Evolutionary conservation across 1,284 basidiomycete species (phyloP).

Genomic region (Ceratobasidium sp.): DNA sequence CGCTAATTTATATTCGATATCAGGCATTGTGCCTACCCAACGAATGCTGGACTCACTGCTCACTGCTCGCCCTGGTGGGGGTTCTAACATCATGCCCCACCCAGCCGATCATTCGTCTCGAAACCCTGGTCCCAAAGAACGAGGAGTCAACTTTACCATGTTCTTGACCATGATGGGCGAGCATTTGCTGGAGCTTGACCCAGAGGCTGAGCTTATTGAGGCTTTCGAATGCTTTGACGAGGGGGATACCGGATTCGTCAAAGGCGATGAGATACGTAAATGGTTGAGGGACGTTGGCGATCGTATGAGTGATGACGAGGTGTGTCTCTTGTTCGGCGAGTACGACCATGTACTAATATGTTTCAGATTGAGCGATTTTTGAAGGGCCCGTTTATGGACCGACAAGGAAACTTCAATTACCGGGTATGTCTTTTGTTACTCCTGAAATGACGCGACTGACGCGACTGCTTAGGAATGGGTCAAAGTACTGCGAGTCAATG

Average conservation of each 20-base stretch:
- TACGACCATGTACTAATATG: background rate
- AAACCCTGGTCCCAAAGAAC: constrained; percentile 51
- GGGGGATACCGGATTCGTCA: constrained; percentile 80
- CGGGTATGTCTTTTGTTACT: constrained; percentile 48
- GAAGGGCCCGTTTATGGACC: constrained; percentile 83
- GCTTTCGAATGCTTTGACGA: constrained; percentile 94
- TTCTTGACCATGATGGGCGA: constrained; percentile 96
- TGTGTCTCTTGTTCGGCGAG: constrained; percentile 49
- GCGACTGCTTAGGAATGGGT: constrained; percentile 68
- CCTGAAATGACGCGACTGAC: background rate
- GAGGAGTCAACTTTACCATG: constrained; percentile 91
- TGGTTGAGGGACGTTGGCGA: constrained; percentile 86
- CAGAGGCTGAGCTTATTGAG: constrained; percentile 84
- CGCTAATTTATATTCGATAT: constrained; percentile 14
- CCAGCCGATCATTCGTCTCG: constrained; percentile 39
- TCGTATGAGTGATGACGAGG: constrained; percentile 79
- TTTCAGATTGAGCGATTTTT: constrained; percentile 81
- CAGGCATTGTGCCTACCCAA: constrained; percentile 77
- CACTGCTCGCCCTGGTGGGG: constrained; percentile 70
- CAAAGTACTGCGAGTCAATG: constrained; percentile 86
- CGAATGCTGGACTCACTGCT: constrained; percentile 73
- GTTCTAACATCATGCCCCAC: constrained; percentile 38
- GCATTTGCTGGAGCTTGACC: constrained; percentile 86
- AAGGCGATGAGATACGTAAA: constrained; percentile 80
- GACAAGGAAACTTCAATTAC: constrained; percentile 91